Evolutionary conservation across 148 eudicot genomes (phyloP).

Genomic region (Heliosperma pusillum): DNA sequence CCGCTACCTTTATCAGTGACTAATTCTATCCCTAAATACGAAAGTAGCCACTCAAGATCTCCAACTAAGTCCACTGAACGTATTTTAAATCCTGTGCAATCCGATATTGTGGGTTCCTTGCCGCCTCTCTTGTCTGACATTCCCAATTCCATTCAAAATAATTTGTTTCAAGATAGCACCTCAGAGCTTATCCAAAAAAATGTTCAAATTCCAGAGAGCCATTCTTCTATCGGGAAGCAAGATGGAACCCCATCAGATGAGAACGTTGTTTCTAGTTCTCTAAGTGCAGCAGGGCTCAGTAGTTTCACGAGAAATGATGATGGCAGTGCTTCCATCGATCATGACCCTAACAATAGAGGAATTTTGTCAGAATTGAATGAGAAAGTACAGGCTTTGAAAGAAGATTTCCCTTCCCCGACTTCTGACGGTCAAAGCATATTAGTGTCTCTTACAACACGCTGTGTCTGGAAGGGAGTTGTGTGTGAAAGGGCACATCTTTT

Average conservation of each 20-base stretch:
- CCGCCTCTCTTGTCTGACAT: conserved; percentile 23
- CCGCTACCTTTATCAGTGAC: conserved; percentile 27
- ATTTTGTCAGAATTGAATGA: conserved; percentile 37
- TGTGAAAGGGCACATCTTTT: conserved; percentile 93
- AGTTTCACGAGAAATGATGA: conserved; percentile 19
- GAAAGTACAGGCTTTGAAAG: conserved; percentile 40
- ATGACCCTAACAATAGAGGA: conserved; percentile 20
- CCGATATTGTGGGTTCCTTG: conserved; percentile 15
- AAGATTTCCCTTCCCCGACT: conserved; percentile 77
- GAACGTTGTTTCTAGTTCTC: conserved; percentile 23
- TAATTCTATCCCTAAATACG: conserved; percentile 21
- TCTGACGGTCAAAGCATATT: conserved; percentile 86
- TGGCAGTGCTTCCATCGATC: conserved; percentile 22
- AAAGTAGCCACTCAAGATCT: conserved; percentile 18
- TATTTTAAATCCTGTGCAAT: conserved; percentile 12
- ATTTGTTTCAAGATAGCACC: conserved; percentile 28
- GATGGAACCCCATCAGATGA: conserved; percentile 24
- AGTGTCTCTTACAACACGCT: conserved; percentile 82
- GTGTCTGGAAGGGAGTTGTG: conserved; percentile 93
- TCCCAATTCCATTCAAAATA: conserved; percentile 26
- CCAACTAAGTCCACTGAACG: conserved; percentile 14
- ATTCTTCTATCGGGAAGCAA: conserved; percentile 23
- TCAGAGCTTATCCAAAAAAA: conserved; percentile 23
- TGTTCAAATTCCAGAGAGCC: conserved; percentile 28
- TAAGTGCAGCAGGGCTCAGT: conserved; percentile 25